These are phyloP conservation scores for Leccinellum albellum DNA, from an alignment of 768 basidiomycete species.

Conservation along the genomic window DNA sequence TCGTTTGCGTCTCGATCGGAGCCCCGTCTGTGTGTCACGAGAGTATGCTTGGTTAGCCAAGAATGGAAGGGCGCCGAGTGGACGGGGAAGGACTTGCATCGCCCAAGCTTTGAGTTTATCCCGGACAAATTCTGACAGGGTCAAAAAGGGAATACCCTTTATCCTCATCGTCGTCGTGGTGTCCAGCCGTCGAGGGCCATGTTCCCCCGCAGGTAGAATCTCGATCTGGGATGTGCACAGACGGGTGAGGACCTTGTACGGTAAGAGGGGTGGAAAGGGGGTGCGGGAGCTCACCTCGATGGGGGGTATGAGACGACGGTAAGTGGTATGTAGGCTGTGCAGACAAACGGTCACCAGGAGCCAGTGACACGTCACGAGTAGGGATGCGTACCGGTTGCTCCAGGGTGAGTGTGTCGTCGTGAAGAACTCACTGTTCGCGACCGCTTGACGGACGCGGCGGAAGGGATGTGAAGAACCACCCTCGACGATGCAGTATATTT, in stretches of 20 bases:
- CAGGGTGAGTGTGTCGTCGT: conserved; percentile 74
- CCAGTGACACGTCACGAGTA: neutral
- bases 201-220: conserved; percentile 77
- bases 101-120: conserved; percentile 83
- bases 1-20: conserved; percentile 74
- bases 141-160: conserved; percentile 73
- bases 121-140: conserved; percentile 81
- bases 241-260: neutral
- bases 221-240: conserved; percentile 55
- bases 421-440: conserved; percentile 60
- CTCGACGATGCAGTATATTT: conserved; percentile 83
- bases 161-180: conserved; percentile 61
- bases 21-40: conserved; percentile 47
- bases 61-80: conserved; percentile 3
- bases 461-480: conserved; percentile 72
- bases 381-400: conserved; percentile 65
- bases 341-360: conserved; percentile 10
- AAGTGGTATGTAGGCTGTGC: conserved; percentile 67
- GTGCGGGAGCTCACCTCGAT: conserved; percentile 53
- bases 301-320: conserved; percentile 70
- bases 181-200: conserved; percentile 74
- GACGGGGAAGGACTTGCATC: conserved; percentile 48
- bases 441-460: conserved; percentile 73
- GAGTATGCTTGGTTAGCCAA: conserved; percentile 12
- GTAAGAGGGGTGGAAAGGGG: neutral